Evolutionary conservation across 176 grass and related monocot genomes (phyloP), one percentile per base, ranked within the genome.

Genomic region (Oryza brachyantha): DNA sequence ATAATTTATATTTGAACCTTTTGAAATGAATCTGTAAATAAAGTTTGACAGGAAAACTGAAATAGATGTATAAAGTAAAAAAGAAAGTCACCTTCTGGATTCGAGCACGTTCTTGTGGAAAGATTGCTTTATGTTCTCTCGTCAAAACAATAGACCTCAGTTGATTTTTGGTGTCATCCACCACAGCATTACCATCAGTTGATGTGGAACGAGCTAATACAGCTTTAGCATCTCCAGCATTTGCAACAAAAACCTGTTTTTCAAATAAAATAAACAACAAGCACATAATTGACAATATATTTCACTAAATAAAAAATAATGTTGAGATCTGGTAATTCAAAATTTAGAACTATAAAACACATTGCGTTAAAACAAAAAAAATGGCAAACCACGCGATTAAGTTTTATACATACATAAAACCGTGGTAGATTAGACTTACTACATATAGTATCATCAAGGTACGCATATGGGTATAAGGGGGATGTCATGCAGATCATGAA

Each of bases 121-220:
- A 97, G 68, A 97, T 97, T n/a, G 91, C 94, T 82, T 97, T 97
- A 78, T 97, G 91, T 68, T 97, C 94, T 92, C 94, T 97, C 40
- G 89, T 97, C 87, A 97, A 87, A 73, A 97, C 91, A 85, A 97
- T 97, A 72, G 94, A 86, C 75, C 94, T 97, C 34, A 94, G 61
- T 57, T 41, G 43, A 73, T 34, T 74, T 85, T 85, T 80, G 0
- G 38, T 43, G 29, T 71, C 64, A 55, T 63, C 41, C 70, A 73
- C 39, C 5, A 61, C 25, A 68, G 1, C 72, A 46, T 87, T 84
- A 68, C 39, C 81, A 37, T 72, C 83, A 29, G 71, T 71, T 65
- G 61, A 75, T 79, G 66, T 52, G 50, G 88, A 82, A 65, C 89
- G 89, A 66, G 91, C 94, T 76, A 97, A 88, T 71, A 97, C 84